phyloP scores from a whole-genome alignment of 352 stramenopile genomes.

The Pythium oligandrum region DNA sequence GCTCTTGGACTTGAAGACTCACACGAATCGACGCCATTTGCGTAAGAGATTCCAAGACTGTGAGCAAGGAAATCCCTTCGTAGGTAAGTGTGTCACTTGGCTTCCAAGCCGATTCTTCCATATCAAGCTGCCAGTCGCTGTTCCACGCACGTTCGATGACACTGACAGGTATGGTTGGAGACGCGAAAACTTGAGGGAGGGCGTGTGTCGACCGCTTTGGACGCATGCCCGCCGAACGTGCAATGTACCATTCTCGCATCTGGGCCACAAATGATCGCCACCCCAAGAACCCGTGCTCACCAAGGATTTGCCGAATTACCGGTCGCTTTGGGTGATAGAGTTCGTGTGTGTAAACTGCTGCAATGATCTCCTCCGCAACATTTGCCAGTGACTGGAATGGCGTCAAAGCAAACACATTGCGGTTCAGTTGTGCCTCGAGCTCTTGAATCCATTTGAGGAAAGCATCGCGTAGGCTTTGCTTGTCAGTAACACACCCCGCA shows the following conservation, averaged over 20 bases:
- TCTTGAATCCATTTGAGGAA: slow-evolving; percentile 42
- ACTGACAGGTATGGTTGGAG: slow-evolving; percentile 12
- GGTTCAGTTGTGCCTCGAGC: slow-evolving; percentile 39
- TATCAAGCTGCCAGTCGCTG: slow-evolving; percentile 48
- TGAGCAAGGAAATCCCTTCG: slow-evolving; percentile 31
- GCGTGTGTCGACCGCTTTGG: neutral
- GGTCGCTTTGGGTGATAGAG: slow-evolving; percentile 38
- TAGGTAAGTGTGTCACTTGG: slow-evolving; percentile 9
- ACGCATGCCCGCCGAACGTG: slow-evolving; percentile 4
- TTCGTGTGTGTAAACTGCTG: slow-evolving; percentile 50
- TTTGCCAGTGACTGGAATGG: slow-evolving; percentile 33
- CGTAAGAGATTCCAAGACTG: slow-evolving; percentile 41
- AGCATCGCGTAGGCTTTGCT: slow-evolving; percentile 32
- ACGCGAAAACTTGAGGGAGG: neutral
- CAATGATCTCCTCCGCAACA: slow-evolving; percentile 58
- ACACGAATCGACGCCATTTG: slow-evolving; percentile 42
- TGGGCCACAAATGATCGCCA: slow-evolving; percentile 59
- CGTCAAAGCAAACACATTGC: slow-evolving; percentile 38
- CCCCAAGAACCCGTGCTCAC: slow-evolving; percentile 41
- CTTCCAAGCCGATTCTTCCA: slow-evolving; percentile 38
- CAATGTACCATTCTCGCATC: slow-evolving; percentile 61
- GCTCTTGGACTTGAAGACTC: slow-evolving; percentile 30
- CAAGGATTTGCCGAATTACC: slow-evolving; percentile 42
- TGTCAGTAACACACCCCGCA: slow-evolving; percentile 28
- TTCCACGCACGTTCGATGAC: slow-evolving; percentile 40